Percentiles rank a stretch among this genome's conserved stretches.
These are phyloP conservation scores for Tieghemostelium lacteum DNA, from an alignment of 78 protist species.

Conservation along the genomic window DNA sequence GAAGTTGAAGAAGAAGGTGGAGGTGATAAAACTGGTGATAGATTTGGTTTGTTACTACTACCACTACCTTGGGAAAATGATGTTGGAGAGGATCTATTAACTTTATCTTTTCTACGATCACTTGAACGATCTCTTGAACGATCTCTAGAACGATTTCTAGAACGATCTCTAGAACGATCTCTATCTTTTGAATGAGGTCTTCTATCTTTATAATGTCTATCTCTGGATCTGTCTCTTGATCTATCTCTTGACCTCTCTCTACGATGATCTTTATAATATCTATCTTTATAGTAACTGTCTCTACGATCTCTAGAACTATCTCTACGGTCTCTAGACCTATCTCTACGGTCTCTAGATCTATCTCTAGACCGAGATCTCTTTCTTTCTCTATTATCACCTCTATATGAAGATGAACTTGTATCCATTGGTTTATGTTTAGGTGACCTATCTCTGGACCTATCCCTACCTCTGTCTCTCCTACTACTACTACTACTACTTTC, in stretches of 20 bases:
- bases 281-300: neutral
- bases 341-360: conserved; percentile 31
- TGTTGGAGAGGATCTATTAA: neutral
- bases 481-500: conserved; percentile 17
- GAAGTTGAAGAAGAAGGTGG: conserved; percentile 21
- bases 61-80: neutral
- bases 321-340: neutral
- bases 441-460: neutral
- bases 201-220: neutral
- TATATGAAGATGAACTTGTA: neutral
- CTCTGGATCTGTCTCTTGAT: neutral
- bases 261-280: neutral
- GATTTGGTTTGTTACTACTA: neutral
- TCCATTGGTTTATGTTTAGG: neutral
- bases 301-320: neutral
- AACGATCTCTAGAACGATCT: neutral
- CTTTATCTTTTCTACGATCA: no score
- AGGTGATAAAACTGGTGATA: neutral
- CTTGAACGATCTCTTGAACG: no score
- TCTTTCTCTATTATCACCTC: neutral
- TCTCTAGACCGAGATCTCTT: conserved; percentile 2
- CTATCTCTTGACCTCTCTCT: neutral
- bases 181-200: neutral
- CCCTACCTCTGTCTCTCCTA: conserved; percentile 25
- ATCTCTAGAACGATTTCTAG: no score